Conservation (phyloP, 306 rosid species). For the Alnus glutinosa region DNA sequence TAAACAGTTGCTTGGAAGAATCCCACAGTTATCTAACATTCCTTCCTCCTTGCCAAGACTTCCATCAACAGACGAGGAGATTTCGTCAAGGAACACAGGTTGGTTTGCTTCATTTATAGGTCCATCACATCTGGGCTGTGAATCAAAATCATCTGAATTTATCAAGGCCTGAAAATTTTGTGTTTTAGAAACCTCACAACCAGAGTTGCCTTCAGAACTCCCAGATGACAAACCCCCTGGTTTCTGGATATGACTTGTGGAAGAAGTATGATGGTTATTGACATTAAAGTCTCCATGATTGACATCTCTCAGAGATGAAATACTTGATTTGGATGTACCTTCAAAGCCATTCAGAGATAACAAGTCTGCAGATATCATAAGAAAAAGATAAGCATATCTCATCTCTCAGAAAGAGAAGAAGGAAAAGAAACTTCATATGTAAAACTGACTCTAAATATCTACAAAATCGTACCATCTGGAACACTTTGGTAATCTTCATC, state of each 20-base stretch:
- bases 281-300: constrained; percentile 39
- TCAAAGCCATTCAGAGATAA: constrained; percentile 57
- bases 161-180: constrained; percentile 32
- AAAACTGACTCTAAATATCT: constrained; percentile 11
- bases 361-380: constrained; percentile 50
- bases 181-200: constrained; percentile 39
- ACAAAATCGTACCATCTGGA: constrained; percentile 62
- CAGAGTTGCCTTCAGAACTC: constrained; percentile 31
- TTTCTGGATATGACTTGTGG: constrained; percentile 44
- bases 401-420: background rate
- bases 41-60: constrained; percentile 61
- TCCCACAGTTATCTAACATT: constrained; percentile 79
- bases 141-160: constrained; percentile 41
- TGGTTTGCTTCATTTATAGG: constrained; percentile 50
- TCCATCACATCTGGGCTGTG: constrained; percentile 43
- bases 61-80: constrained; percentile 65
- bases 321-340: constrained; percentile 43
- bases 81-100: constrained; percentile 76
- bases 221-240: constrained; percentile 32
- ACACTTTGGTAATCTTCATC: constrained; percentile 91
- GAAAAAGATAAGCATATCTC: background rate
- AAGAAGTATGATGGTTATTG: constrained; percentile 13
- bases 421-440: constrained; percentile 6
- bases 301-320: constrained; percentile 48
- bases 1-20: constrained; percentile 80